Evolutionary conservation across 257 asterid species (phyloP).

Genomic region (Jacaranda copaia): DNA sequence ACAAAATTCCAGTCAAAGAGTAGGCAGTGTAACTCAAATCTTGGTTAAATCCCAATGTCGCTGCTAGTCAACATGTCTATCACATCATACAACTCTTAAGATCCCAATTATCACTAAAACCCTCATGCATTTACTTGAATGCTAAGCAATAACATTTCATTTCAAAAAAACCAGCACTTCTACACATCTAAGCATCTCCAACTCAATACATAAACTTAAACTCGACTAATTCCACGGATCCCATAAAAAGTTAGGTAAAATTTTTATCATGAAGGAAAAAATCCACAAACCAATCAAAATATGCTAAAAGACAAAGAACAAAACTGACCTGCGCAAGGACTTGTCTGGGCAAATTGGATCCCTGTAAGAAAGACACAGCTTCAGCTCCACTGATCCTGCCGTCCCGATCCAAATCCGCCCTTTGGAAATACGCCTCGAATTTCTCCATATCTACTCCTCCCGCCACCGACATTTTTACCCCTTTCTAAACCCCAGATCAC

Average conservation of each 20-base stretch:
- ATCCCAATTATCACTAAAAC: conserved; percentile 22
- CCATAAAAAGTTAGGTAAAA: background rate
- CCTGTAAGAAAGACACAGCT: conserved; percentile 83
- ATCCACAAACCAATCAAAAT: conserved; percentile 7
- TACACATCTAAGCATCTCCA: conserved; percentile 24
- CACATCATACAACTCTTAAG: conserved; percentile 16
- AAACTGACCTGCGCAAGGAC: conserved; percentile 81
- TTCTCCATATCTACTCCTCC: conserved; percentile 66
- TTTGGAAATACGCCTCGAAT: conserved; percentile 81
- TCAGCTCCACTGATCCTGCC: conserved; percentile 93
- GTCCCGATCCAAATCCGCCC: conserved; percentile 96
- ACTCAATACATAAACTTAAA: background rate
- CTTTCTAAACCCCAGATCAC: conserved; percentile 38
- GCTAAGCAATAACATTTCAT: conserved; percentile 9
- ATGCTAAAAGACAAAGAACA: background rate
- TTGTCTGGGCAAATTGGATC: conserved; percentile 81
- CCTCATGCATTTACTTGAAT: conserved; percentile 4
- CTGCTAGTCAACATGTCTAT: background rate
- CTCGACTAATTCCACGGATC: background rate
- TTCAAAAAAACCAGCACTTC: background rate
- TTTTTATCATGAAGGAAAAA: background rate
- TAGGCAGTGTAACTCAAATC: conserved; percentile 9
- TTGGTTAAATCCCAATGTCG: background rate
- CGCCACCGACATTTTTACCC: conserved; percentile 52
- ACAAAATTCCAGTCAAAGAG: background rate